Percentiles rank a stretch among this genome's conserved stretches.
Evolutionary conservation across 2,329 filamentous ascomycete species (phyloP).

Genomic region (Alternaria consortialis): DNA sequence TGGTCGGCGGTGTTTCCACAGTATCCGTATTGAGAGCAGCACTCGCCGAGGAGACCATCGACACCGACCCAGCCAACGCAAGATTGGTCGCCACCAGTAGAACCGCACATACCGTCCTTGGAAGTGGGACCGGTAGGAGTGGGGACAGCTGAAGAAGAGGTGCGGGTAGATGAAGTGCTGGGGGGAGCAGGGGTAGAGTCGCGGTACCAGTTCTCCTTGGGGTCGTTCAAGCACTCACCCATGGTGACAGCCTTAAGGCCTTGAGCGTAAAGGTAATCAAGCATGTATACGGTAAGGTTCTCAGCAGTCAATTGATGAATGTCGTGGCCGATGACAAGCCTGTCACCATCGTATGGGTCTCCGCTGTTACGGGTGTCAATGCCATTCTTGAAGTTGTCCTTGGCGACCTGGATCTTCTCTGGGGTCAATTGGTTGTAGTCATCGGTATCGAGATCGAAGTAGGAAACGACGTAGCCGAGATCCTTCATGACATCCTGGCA

Average conservation of each 20-base stretch:
- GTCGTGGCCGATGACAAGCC: slow-evolving; percentile 64
- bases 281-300: slow-evolving; percentile 56
- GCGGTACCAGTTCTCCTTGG: slow-evolving; percentile 60
- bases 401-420: slow-evolving; percentile 43
- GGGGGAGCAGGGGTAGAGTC: slow-evolving; percentile 46
- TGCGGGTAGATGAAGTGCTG: slow-evolving; percentile 34
- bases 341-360: slow-evolving; percentile 39
- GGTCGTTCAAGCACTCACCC: slow-evolving; percentile 59
- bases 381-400: slow-evolving; percentile 53
- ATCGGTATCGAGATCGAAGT: slow-evolving; percentile 67
- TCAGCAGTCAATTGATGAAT: slow-evolving; percentile 58
- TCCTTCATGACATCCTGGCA: slow-evolving; percentile 52
- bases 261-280: slow-evolving; percentile 49
- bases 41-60: slow-evolving; percentile 43
- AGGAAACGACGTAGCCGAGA: slow-evolving; percentile 68
- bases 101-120: slow-evolving; percentile 34
- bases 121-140: slow-evolving; percentile 35
- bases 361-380: slow-evolving; percentile 40
- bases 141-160: slow-evolving; percentile 21
- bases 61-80: slow-evolving; percentile 41
- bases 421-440: slow-evolving; percentile 50
- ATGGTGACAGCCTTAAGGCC: slow-evolving; percentile 57
- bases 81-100: slow-evolving; percentile 19
- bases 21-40: slow-evolving; percentile 55
- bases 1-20: slow-evolving; percentile 45